Percentiles rank a stretch among this genome's conserved stretches.
Conservation (phyloP, 2,329 filamentous ascomycete species). For the Colletotrichum spaethianum region DNA sequence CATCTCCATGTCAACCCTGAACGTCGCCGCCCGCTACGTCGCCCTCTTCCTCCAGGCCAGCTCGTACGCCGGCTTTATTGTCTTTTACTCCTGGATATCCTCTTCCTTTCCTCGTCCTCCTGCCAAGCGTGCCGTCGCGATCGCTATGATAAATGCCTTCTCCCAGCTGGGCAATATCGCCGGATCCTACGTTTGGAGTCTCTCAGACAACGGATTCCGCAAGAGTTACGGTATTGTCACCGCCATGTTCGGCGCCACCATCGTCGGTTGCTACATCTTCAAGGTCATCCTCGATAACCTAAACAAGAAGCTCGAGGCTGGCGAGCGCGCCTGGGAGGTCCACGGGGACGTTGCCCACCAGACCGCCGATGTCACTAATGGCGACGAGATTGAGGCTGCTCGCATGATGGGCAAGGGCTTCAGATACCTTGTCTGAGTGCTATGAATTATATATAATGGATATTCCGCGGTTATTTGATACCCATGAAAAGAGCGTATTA, state of each 20-base stretch:
- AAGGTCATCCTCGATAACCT: conserved; percentile 60
- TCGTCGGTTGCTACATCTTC: conserved; percentile 66
- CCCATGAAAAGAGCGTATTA: conserved; percentile 25
- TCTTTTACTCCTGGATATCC: conserved; percentile 72
- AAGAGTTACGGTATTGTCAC: conserved; percentile 76
- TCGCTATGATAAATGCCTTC: conserved; percentile 73
- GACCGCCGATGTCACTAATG: conserved; percentile 56
- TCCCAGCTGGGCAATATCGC: conserved; percentile 72
- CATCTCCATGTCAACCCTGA: conserved; percentile 71
- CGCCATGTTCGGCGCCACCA: conserved; percentile 74
- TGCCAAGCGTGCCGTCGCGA: conserved; percentile 72
- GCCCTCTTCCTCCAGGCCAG: conserved; percentile 72
- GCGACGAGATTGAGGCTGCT: conserved; percentile 60
- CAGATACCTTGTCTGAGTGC: conserved; percentile 59
- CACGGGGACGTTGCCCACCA: conserved; percentile 55
- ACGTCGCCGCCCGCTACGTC: conserved; percentile 70
- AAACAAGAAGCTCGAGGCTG: conserved; percentile 63
- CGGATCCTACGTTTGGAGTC: conserved; percentile 74
- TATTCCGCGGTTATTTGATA: conserved; percentile 21
- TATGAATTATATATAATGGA: background rate
- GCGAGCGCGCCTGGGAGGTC: conserved; percentile 56
- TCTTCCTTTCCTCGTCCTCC: conserved; percentile 71
- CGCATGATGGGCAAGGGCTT: conserved; percentile 62
- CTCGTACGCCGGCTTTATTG: conserved; percentile 68
- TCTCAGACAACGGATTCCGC: conserved; percentile 72